Conservation (phyloP, 495 filamentous ascomycete species). For the Aspergillus ostianus region DNA sequence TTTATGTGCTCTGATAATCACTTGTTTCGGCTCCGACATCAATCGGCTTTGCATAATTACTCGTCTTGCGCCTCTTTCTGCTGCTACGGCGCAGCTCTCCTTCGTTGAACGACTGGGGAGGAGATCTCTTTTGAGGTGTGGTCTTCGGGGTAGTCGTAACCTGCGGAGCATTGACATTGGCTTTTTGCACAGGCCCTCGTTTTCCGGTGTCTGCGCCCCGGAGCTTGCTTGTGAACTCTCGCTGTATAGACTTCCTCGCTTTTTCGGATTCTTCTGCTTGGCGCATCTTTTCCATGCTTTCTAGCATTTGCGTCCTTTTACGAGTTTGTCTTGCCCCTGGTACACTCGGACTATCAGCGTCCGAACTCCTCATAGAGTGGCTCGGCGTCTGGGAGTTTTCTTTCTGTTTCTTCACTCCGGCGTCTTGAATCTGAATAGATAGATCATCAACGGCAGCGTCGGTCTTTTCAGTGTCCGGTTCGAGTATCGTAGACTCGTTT, state of each 20-base stretch:
- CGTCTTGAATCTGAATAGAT: background rate
- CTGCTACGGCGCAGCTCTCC: constrained; percentile 16
- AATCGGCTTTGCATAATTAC: constrained; percentile 28
- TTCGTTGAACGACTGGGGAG: background rate
- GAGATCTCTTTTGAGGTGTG: background rate
- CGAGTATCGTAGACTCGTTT: background rate
- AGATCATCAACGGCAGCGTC: background rate
- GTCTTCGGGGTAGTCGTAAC: background rate
- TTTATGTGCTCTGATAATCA: constrained; percentile 16
- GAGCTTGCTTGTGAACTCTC: background rate
- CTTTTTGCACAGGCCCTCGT: background rate
- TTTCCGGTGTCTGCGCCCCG: background rate
- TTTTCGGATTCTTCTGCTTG: background rate
- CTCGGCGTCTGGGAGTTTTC: background rate
- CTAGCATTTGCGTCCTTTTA: background rate
- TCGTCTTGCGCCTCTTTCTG: constrained; percentile 30
- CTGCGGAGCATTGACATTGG: background rate
- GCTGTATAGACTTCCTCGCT: background rate
- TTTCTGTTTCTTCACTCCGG: background rate
- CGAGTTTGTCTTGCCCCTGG: background rate
- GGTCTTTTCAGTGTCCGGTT: background rate
- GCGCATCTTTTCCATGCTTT: background rate
- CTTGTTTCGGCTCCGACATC: constrained; percentile 28
- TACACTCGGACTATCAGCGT: background rate
- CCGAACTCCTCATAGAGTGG: background rate